Evolutionary conservation across 2,329 filamentous ascomycete genomes (phyloP).

Genomic region (Colletotrichum incanum): DNA sequence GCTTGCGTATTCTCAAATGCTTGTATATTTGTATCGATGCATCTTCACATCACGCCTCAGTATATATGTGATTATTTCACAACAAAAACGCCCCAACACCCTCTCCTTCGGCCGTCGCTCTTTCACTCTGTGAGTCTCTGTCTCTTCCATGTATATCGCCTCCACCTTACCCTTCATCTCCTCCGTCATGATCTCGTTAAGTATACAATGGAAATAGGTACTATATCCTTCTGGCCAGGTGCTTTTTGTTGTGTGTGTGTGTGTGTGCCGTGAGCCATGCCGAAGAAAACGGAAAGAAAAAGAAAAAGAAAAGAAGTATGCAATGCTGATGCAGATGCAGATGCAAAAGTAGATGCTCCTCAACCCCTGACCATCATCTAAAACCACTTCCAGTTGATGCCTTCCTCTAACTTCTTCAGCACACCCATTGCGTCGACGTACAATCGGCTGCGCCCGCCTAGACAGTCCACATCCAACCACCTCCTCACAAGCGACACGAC

Average conservation of each 20-base stretch:
- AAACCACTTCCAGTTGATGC: slow-evolving; percentile 44
- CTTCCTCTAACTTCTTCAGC: slow-evolving; percentile 66
- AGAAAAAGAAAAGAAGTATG: not conserved
- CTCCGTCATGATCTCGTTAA: slow-evolving; percentile 1
- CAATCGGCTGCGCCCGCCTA: slow-evolving; percentile 64
- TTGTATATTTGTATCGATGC: not conserved
- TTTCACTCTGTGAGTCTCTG: not conserved
- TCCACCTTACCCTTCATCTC: not conserved
- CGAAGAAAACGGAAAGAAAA: not conserved
- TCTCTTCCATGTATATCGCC: not conserved
- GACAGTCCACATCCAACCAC: slow-evolving; percentile 64
- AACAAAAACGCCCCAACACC: not conserved
- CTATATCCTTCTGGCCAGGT: slow-evolving; percentile 3
- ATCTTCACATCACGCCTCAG: not conserved
- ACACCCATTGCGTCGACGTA: slow-evolving; percentile 69
- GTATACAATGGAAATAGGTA: slow-evolving; percentile 21
- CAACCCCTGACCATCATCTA: slow-evolving; percentile 1
- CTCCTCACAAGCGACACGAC: slow-evolving; percentile 66
- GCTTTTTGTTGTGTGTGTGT: not conserved
- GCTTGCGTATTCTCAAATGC: too few relatives aligned
- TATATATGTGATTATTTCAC: not conserved
- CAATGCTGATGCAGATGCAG: not conserved
- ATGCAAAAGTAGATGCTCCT: not conserved
- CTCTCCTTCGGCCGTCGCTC: not conserved
- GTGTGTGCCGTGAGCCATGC: slow-evolving; percentile 11